Base-by-base conservation (phyloP, 2,329 filamentous ascomycete genomes). In the Fusarium foetens region DNA sequence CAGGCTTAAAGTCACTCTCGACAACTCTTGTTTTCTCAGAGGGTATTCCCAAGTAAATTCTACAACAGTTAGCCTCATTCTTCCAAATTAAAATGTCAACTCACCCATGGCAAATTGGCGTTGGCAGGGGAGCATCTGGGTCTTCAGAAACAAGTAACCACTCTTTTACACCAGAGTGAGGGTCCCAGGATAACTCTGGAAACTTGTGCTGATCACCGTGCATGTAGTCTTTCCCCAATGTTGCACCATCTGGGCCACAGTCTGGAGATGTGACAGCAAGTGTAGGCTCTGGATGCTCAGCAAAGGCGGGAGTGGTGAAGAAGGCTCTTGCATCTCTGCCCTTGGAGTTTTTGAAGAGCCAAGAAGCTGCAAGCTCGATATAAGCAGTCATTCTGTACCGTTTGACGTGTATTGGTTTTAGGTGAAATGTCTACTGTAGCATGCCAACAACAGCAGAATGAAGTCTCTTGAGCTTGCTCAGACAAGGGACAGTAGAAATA, bases 101-200 rank as follows among this genome's bases (percentile, higher is more conserved):
- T 77, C 55, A 83, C 83, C 84, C 85, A 45, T 87, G 86, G 31
- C 81, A 80, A n/a, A 84, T 80, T 10, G 85, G 82, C 14, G 79
- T 83, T 11, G 83, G 81, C 35, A 86, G 54, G 23, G 84, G 84
- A 21, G 82, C 83, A 73, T 87, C 85, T 4, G 84, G 84, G 58
- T 88, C 84, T 65, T 87, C 85, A 42, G 76, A 78, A 19, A 87
- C 75, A 21, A 88, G 74, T 23, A 87, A 64, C 80, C 85, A 88
- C 73, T 88, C 80, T 58, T 80, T 80, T 16, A 85, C 79, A 25
- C 76, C 76, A 8, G 76, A 70, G 6, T 80, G 77, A 14, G 75
- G 72, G 10, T 80, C 76, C 85, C 84, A 87, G 42, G 71, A 73
- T 29, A 86, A 63, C 10, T 78, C 78, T 1, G 86, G 85, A 41